These are phyloP conservation scores for Trypanosoma rangeli DNA, from an alignment of 208 protist genomes.

Conservation along the genomic window DNA sequence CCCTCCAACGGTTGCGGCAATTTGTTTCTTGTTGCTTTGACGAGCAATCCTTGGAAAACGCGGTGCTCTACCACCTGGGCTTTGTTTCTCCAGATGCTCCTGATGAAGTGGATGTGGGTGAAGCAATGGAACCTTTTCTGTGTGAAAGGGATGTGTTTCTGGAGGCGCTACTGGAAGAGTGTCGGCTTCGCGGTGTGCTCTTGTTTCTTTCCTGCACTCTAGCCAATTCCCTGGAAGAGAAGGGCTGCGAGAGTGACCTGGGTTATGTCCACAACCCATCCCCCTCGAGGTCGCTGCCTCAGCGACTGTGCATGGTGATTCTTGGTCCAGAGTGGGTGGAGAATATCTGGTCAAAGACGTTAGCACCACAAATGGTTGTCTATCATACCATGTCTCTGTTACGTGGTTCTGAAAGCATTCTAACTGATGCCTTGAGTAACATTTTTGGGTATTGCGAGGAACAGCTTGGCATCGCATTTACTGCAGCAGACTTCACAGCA, in stretches of 20 bases:
- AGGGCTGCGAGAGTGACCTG: background rate
- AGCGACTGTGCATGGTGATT: slow-evolving; percentile 9
- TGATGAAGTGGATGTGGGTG: slow-evolving; percentile 4
- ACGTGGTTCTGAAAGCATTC: background rate
- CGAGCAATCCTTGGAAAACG: slow-evolving; percentile 23
- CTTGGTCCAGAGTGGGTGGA: slow-evolving; percentile 24
- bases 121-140: background rate
- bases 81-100: slow-evolving; percentile 18
- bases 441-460: slow-evolving; percentile 2
- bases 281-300: background rate
- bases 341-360: slow-evolving; percentile 18
- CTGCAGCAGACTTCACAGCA: background rate
- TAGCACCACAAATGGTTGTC: slow-evolving; percentile 14
- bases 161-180: slow-evolving; percentile 21
- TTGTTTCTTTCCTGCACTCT: slow-evolving; percentile 11
- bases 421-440: background rate
- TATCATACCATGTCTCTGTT: slow-evolving; percentile 7
- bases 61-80: slow-evolving; percentile 21
- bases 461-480: slow-evolving; percentile 18
- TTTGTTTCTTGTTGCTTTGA: slow-evolving; percentile 26
- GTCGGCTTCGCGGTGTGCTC: slow-evolving; percentile 23
- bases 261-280: background rate
- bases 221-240: background rate
- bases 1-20: slow-evolving; percentile 19
- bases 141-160: slow-evolving; percentile 20